Evolutionary conservation across 2,329 filamentous ascomycete genomes (phyloP).

Genomic region (Domatiomyces globalis): DNA sequence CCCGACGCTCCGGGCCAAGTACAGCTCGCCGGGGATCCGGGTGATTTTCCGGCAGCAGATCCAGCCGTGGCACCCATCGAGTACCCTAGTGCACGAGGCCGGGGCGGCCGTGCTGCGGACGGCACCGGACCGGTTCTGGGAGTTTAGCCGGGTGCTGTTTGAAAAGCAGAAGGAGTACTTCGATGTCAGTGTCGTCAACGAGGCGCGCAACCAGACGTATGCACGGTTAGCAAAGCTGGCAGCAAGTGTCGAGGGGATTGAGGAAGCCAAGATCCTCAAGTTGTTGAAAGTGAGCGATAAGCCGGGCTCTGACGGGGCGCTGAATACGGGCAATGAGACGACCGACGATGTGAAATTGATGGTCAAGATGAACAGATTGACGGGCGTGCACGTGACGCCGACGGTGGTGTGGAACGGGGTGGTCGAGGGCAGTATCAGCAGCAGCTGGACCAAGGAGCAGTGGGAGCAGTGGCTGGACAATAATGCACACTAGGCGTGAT

Average conservation of each 20-base stretch:
- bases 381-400: slow-evolving; percentile 79
- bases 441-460: slow-evolving; percentile 61
- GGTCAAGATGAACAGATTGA: slow-evolving; percentile 58
- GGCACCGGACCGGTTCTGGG: slow-evolving; percentile 61
- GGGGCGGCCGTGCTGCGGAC: slow-evolving; percentile 64
- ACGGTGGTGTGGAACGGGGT: slow-evolving; percentile 78
- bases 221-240: slow-evolving; percentile 63
- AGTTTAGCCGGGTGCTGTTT: slow-evolving; percentile 58
- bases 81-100: slow-evolving; percentile 58
- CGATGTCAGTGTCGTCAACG: slow-evolving; percentile 68
- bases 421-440: slow-evolving; percentile 63
- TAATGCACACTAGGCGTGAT: slow-evolving; percentile 37
- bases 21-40: slow-evolving; percentile 42
- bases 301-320: slow-evolving; percentile 48
- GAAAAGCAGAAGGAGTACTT: slow-evolving; percentile 63
- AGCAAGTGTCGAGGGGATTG: slow-evolving; percentile 46
- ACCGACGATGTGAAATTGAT: slow-evolving; percentile 75
- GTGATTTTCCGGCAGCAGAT: slow-evolving; percentile 83
- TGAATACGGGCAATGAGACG: slow-evolving; percentile 69
- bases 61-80: slow-evolving; percentile 89
- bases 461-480: slow-evolving; percentile 73
- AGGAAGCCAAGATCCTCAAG: slow-evolving; percentile 54
- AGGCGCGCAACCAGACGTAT: slow-evolving; percentile 76
- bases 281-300: slow-evolving; percentile 56
- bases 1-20: slow-evolving; percentile 49